A percentile compares a stretch with the other conserved stretches of the same genome.
Evolutionary conservation across 805 yeast species (phyloP).

Genomic region (Saccharomycopsis oosterbeekiorum): DNA sequence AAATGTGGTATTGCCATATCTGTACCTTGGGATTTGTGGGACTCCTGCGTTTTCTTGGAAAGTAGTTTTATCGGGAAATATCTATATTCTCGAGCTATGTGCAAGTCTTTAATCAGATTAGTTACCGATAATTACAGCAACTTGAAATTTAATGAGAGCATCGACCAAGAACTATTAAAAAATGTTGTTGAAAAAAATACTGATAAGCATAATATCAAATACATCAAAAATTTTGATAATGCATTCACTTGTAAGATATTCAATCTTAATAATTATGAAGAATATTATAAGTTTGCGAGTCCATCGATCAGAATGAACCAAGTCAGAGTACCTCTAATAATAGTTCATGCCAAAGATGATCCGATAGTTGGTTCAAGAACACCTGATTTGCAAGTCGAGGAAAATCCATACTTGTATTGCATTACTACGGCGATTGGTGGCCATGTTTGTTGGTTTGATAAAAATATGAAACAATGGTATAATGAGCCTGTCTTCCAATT

Average conservation of each 20-base stretch:
- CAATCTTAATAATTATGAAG: constrained; percentile 53
- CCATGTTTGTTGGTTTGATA: constrained; percentile 70
- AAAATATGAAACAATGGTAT: constrained; percentile 58
- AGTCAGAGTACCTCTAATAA: constrained; percentile 53
- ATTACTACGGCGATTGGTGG: constrained; percentile 65
- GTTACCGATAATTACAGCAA: constrained; percentile 33
- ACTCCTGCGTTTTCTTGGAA: constrained; percentile 35
- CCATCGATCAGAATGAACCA: constrained; percentile 41
- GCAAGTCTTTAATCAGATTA: constrained; percentile 35
- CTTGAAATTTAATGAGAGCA: constrained; percentile 26
- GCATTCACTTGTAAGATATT: constrained; percentile 53
- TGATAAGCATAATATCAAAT: constrained; percentile 18
- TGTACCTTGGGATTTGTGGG: constrained; percentile 64
- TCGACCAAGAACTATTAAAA: constrained; percentile 18
- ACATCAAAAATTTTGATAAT: constrained; percentile 52
- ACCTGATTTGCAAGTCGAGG: constrained; percentile 40
- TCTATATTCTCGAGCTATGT: constrained; percentile 43
- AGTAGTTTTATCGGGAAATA: constrained; percentile 32
- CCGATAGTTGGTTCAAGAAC: constrained; percentile 53
- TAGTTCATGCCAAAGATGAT: constrained; percentile 62
- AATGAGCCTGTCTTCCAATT: constrained; percentile 39
- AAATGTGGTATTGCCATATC: constrained; percentile 53
- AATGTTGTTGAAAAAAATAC: constrained; percentile 21
- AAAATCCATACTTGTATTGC: constrained; percentile 51
- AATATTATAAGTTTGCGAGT: constrained; percentile 57